phyloP scores from a whole-genome alignment of 371 early-diverging fungal species.

The Mucor mucedo region DNA sequence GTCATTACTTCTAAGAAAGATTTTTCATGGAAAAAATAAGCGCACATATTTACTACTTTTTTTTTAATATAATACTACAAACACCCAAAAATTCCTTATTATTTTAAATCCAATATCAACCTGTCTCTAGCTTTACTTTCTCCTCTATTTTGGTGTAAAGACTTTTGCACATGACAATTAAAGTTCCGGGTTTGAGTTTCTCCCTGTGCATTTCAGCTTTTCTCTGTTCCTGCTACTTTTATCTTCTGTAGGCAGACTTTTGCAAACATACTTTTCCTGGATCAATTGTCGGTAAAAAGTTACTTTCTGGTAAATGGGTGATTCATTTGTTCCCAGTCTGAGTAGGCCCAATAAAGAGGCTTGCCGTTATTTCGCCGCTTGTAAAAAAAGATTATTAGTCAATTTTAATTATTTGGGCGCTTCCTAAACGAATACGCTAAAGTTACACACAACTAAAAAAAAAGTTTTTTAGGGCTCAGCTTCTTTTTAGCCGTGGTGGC shows the following conservation, averaged over 20 bases:
- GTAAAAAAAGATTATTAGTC: neutral
- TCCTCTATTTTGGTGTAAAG: constrained; percentile 1
- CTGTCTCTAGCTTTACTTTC: neutral
- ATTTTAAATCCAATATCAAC: constrained; percentile 18
- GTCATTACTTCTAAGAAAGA: neutral
- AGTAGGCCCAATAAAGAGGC: neutral
- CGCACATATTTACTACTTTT: constrained; percentile 6
- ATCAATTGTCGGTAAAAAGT: no score
- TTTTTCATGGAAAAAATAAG: neutral
- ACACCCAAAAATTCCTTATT: constrained; percentile 4
- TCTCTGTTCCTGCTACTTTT: neutral
- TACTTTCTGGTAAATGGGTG: neutral
- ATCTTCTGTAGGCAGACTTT: no score
- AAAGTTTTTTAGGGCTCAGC: neutral
- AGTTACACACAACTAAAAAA: constrained; percentile 8
- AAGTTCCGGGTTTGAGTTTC: constrained; percentile 1
- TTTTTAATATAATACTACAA: constrained; percentile 2
- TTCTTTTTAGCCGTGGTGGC: constrained; percentile 6
- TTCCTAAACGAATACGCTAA: constrained; percentile 15
- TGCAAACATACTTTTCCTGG: no score
- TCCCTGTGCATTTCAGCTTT: neutral
- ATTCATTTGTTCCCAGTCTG: neutral
- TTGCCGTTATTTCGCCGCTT: constrained; percentile 1
- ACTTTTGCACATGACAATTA: neutral
- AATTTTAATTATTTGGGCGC: neutral